A percentile compares a stretch with the other conserved stretches of the same genome.
Conservation (phyloP, 768 basidiomycete species). For the Tremella mesenterica region DNA sequence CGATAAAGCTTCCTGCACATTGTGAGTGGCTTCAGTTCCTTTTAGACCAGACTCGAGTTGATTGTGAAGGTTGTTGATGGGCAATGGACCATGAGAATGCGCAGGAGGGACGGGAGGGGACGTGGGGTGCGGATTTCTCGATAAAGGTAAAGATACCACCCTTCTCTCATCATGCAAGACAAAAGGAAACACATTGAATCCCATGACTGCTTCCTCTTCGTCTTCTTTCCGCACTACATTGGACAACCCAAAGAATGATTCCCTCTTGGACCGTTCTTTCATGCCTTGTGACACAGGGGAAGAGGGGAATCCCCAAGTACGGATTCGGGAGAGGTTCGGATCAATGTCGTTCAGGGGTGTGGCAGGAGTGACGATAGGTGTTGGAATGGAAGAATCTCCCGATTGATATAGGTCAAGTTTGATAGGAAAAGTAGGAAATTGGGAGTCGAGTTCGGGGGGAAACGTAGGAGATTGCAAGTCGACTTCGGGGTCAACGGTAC, state of each 20-base stretch:
- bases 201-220: slow-evolving; percentile 17
- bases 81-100: no score
- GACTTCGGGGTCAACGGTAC: not conserved
- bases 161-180: not conserved
- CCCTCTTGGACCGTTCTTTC: not conserved
- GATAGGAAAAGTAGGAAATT: not conserved
- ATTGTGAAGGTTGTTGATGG: no score
- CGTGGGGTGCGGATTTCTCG: not conserved
- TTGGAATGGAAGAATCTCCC: not conserved
- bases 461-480: no score
- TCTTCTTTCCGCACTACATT: slow-evolving; percentile 1
- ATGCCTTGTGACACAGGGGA: not conserved
- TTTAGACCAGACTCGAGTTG: no score
- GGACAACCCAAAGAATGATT: slow-evolving; percentile 22
- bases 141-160: not conserved
- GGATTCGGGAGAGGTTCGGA: slow-evolving; percentile 6
- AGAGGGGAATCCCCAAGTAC: slow-evolving; percentile 17
- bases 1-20: no score
- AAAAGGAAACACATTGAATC: not conserved
- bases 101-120: not conserved
- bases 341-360: slow-evolving; percentile 8
- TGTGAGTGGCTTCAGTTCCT: no score
- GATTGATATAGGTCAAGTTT: not conserved
- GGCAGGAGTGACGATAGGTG: slow-evolving; percentile 16
- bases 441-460: not conserved